Base-by-base conservation (phyloP, 768 basidiomycete genomes). In the Butyriboletus loyo region DNA sequence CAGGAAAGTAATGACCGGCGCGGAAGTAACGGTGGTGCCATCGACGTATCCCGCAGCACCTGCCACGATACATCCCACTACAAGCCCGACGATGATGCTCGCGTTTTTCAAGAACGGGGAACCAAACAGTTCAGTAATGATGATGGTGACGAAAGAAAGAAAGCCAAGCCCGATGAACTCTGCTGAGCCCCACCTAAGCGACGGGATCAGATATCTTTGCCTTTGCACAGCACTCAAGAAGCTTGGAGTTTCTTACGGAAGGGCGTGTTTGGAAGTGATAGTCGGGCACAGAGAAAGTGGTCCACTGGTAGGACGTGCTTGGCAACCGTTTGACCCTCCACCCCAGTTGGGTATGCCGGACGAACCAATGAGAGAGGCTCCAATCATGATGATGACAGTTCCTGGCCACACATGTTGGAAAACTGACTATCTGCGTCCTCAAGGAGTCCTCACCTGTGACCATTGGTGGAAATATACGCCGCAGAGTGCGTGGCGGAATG, bases 101-200 rank as follows among this genome's bases (percentile, higher is more conserved):
- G 82, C 78, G 60, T 91, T 92, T 71, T 87, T 87, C 63, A 94
- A 68, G 74, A 94, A 93, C 0, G 90, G 92, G 4, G 84, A 86
- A 7, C 91, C 92, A 57, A 92, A 89, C 19, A 92, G 69, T 65
- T 94, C 90, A 1, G 86, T 86, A 25, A 92, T 65, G 59, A 92
- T 79, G 60, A 92, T 92, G 10, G 80, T 76, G 43, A 83, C 61
- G 69, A 92, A 93, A 0, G 85, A 86, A 27, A 93, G 75, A 77
- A 95, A 93, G 0, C 92, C 92, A 24, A 95, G 80, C 4, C 92
- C 91, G 42, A 92, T 86, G 71, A 89, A 90, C 63, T 91, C 79
- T 0, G 91, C 85, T 0, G 85, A 85, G 9, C 88, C 91, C 87
- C 88, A 93, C 6, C 82, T 83, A 34, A 28, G 15, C 27, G n/a